Conservation (phyloP, 306 rosid genomes). For the Casuarina equisetifolia region DNA sequence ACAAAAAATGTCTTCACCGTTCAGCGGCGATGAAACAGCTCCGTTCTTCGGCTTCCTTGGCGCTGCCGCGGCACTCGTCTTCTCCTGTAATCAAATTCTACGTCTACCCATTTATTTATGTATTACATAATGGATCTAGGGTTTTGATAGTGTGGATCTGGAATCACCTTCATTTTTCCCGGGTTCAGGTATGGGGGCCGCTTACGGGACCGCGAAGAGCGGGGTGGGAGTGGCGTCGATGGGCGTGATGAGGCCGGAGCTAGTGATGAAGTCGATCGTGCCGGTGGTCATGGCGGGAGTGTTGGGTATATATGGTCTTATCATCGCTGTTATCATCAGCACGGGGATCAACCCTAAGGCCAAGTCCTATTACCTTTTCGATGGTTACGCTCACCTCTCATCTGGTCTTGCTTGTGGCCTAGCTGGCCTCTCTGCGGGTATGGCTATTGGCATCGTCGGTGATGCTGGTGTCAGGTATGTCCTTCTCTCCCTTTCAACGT, state of each 20-base stretch:
- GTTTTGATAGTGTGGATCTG: not conserved
- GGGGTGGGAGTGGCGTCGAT: conserved; percentile 66
- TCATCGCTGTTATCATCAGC: conserved; percentile 57
- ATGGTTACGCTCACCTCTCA: conserved; percentile 61
- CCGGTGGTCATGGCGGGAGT: conserved; percentile 70
- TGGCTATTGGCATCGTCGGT: conserved; percentile 68
- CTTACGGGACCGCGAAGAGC: conserved; percentile 63
- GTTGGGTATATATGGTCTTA: conserved; percentile 59
- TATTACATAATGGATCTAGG: conserved; percentile 5
- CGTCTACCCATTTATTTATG: too few species aligned
- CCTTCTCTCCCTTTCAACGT: not conserved
- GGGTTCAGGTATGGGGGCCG: conserved; percentile 60
- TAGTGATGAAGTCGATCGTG: conserved; percentile 65
- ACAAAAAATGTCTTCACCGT: conserved; percentile 31
- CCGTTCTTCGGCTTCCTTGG: conserved; percentile 67
- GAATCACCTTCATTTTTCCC: conserved; percentile 1
- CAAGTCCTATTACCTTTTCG: conserved; percentile 57
- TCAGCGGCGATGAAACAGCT: conserved; percentile 70
- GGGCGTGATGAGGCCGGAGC: conserved; percentile 71
- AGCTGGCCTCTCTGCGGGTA: conserved; percentile 63
- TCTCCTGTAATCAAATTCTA: conserved; percentile 39
- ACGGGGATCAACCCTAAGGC: conserved; percentile 68
- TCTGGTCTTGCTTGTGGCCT: conserved; percentile 67
- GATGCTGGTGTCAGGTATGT: conserved; percentile 64
- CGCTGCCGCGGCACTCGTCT: conserved; percentile 64